phyloP scores from a whole-genome alignment of 2,329 filamentous ascomycete genomes.

The Grosmannia huntii region DNA sequence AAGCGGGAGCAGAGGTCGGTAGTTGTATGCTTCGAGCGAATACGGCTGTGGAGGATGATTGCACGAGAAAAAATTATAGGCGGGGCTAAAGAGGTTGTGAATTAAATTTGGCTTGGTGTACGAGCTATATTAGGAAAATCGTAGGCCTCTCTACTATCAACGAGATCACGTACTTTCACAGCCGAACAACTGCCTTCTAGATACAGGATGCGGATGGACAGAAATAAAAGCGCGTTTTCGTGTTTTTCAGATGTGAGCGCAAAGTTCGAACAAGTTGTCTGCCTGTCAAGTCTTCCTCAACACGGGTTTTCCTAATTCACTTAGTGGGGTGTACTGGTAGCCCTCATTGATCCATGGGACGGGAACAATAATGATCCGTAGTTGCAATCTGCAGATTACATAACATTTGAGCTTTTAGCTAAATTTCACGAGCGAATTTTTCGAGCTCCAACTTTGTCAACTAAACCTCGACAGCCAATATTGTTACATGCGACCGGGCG shows the following conservation, averaged over 20 bases:
- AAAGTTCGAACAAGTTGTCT: not conserved
- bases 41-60: not conserved
- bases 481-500: not conserved
- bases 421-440: not conserved
- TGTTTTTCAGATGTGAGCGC: not conserved
- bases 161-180: not conserved
- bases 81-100: not conserved
- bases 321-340: not conserved
- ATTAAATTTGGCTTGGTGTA: not conserved
- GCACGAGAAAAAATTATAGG: conserved; percentile 1
- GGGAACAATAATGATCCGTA: not conserved
- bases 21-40: not conserved
- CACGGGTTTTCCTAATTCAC: not conserved
- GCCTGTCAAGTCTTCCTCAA: not conserved
- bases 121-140: not conserved
- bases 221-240: not conserved
- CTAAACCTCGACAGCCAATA: not conserved
- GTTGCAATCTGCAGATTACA: not conserved
- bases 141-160: not conserved
- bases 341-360: not conserved
- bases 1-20: not conserved
- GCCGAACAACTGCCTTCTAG: not conserved
- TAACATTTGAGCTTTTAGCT: not conserved
- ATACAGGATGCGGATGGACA: not conserved
- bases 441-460: not conserved